Percentiles rank a stretch among this genome's conserved stretches.
Evolutionary conservation across 345 rosid genomes (phyloP).

Genomic region (Lepidium didymum): DNA sequence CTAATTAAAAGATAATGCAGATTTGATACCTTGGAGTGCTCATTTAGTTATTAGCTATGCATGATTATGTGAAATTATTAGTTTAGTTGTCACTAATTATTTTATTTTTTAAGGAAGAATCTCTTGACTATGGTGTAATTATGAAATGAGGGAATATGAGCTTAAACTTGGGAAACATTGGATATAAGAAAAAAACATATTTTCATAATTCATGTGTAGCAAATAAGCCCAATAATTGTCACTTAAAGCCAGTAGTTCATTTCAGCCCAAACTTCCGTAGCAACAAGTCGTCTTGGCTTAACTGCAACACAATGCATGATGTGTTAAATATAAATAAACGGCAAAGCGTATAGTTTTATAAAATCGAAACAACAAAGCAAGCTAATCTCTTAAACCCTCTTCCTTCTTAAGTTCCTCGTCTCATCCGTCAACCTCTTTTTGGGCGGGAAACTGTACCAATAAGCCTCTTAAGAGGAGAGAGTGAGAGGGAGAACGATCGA

Average conservation of each 20-base stretch:
- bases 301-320: not conserved
- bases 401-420: not conserved
- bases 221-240: not conserved
- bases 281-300: not conserved
- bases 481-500: not conserved
- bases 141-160: not conserved
- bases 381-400: not conserved
- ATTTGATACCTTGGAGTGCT: constrained; percentile 2
- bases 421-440: not conserved
- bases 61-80: constrained; percentile 4
- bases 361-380: not conserved
- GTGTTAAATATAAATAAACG: not conserved
- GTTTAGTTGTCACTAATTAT: not conserved
- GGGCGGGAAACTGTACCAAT: constrained; percentile 25
- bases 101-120: not conserved
- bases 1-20: not conserved
- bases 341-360: not conserved
- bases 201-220: not conserved
- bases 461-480: not conserved
- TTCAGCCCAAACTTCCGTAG: not conserved
- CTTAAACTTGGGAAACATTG: not conserved
- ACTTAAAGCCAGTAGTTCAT: not conserved
- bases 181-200: no score
- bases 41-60: constrained; percentile 2
- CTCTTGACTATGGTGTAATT: not conserved